Base-by-base conservation (phyloP, 768 basidiomycete species). In the Artomyces pyxidatus region DNA sequence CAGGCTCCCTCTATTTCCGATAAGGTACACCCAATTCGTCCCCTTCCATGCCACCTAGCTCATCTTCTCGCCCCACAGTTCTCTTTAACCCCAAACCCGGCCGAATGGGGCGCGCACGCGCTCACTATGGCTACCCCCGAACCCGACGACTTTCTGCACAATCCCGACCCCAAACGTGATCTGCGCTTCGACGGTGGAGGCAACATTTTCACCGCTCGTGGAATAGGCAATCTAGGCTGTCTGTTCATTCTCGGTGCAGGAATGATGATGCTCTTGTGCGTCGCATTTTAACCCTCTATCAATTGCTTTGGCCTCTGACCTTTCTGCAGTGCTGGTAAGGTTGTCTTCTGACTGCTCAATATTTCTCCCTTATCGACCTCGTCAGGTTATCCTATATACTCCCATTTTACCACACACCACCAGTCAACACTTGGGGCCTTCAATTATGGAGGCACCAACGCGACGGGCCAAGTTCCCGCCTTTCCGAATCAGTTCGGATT, bases 371-470 rank as follows among this genome's bases (percentile, higher is more conserved):
- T 35, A 6, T 23, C 16, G 10, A 8, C 21, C 19, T 11, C 14
- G 51, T 62, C 56, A 17, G 79, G 71, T 9, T 79, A 70, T 52
- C 81, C 81, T 5, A 58, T 82, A 21, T 59, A 74, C 23, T 71
- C 63, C 17, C 73, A 78, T 52, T 66, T 80, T 44, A 51, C 69
- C 17, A 62, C 60, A n/a, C 68, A 63, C 46, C 65, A 57, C 35
- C 72, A 49, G 40, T 55, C 72, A 38, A 69, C 68, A 0, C 74
- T 63, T 21, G 69, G 79, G 2, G 85, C 75, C 8, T 89, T 82
- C 66, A 85, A 86, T 57, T 65, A 88, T 5, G 87, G 88, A 3
- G 87, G 86, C 2, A 79, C 76, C 58, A 90, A 90, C 53, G 72
- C 78, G 3, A 76, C 79, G 0, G 86, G 89, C 0, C 87, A 91